Conservation (phyloP, 352 stramenopile genomes). For the Phytophthora quininea region DNA sequence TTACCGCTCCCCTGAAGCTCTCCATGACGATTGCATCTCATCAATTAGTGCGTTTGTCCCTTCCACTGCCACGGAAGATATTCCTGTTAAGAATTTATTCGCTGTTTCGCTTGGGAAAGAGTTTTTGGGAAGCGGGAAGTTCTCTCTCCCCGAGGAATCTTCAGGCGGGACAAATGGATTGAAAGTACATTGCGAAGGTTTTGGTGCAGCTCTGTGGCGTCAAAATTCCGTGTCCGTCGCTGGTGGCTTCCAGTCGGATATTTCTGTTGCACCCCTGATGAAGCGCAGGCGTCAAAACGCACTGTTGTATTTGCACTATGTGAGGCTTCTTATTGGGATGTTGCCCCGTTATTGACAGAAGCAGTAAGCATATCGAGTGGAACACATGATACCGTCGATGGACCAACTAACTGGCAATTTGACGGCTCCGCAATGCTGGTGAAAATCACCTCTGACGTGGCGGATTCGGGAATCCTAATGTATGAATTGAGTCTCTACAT, state of each 20-base stretch:
- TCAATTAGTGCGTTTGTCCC: conserved; percentile 39
- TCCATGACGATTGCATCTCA: conserved; percentile 25
- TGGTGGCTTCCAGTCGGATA: conserved; percentile 53
- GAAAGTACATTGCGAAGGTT: conserved; percentile 27
- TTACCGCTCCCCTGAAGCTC: conserved; percentile 34
- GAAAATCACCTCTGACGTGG: conserved; percentile 35
- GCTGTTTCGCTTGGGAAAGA: conserved; percentile 39
- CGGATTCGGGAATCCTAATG: conserved; percentile 24
- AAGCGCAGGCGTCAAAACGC: conserved; percentile 19
- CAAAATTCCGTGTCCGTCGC: conserved; percentile 44
- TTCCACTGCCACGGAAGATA: conserved; percentile 20
- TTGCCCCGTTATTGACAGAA: conserved; percentile 60
- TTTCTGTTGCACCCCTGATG: conserved; percentile 40
- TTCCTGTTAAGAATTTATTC: conserved; percentile 54
- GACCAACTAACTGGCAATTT: conserved; percentile 23
- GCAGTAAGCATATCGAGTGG: conserved; percentile 40
- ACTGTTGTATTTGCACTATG: conserved; percentile 66
- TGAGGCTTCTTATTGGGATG: conserved; percentile 74
- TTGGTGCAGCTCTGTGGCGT: conserved; percentile 60
- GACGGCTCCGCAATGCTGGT: conserved; percentile 49
- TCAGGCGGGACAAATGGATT: conserved; percentile 25
- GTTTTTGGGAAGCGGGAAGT: conserved; percentile 50
- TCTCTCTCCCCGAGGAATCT: conserved; percentile 40
- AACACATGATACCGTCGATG: conserved; percentile 4
- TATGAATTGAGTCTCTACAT: conserved; percentile 55